Evolutionary conservation across 2,329 filamentous ascomycete species (phyloP), one percentile per base, ranked within the genome.

Genomic region (Fusarium mexicanum): DNA sequence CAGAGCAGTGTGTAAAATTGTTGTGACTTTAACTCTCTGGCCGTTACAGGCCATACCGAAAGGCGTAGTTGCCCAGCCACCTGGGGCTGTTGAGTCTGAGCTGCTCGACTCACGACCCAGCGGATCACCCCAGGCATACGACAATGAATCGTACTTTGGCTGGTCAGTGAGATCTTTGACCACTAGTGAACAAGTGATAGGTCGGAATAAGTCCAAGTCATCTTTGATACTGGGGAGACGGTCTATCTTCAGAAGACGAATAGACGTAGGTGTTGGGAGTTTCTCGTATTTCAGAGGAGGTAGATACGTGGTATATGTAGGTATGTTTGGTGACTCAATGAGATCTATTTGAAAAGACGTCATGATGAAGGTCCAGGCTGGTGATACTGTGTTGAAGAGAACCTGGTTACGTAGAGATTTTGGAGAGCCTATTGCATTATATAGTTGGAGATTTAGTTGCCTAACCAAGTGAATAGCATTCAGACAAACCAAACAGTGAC

Each of bases 161-260:
- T 0, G 6, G 0, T 26, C 12, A 0, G 10, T 26, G 2, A 46
- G 44, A 9, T 46, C 44, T 5, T 20, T 26, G 44, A 46, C 2
- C 24, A 46, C 44, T 2, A 46, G 8, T 14, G 44, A 46, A 14
- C 44, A 46, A 0, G 17, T 26, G 4, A 47, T 20, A 7, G 44
- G 24, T 29, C 8, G 12, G 12, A 29, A 20, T 10, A 14, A 47
- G 44, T 47, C 17, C 1, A 20, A 6, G 11, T 46, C 3, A 5
- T 46, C 17, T 9, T 26, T 26, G 5, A 20, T 26, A 4, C 24
- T 46, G 0, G 17, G 24, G 24, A 46, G 24, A 2, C 5, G 12
- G 5, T 47, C 24, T 10, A 47, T 47, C 2, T 20, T 14, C 12
- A 26, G 44, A 7, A 47, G 44, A 29, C 44, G 24, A 14, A 47